phyloP scores from a whole-genome alignment of 768 basidiomycete genomes.

The Phaeotremella skinneri region DNA sequence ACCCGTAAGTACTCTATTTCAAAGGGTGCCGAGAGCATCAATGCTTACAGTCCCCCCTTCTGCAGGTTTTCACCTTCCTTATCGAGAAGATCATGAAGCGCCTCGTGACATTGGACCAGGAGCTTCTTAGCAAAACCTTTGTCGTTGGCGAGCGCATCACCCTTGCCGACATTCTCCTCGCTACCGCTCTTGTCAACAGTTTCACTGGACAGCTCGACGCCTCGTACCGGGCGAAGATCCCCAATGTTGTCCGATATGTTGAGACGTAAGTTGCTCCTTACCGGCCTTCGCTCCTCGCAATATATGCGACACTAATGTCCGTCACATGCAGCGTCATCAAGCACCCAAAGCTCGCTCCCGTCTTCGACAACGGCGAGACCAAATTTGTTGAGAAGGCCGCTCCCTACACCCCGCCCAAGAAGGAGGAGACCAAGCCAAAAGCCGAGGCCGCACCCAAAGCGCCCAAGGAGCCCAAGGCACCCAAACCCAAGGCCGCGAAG shows the following conservation, averaged over 20 bases:
- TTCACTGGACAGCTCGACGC: conserved; percentile 64
- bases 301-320: not conserved
- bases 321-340: conserved; percentile 60
- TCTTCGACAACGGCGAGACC: conserved; percentile 60
- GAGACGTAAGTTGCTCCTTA: conserved; percentile 60
- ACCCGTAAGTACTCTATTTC: conserved; percentile 50
- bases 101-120: conserved; percentile 67
- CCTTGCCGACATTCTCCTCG: conserved; percentile 78
- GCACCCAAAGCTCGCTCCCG: conserved; percentile 69
- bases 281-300: not conserved
- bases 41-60: not conserved
- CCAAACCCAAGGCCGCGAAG: conserved; percentile 51
- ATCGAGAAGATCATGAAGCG: conserved; percentile 55
- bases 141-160: conserved; percentile 93
- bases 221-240: conserved; percentile 62
- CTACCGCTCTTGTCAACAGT: conserved; percentile 60
- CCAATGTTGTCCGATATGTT: conserved; percentile 76
- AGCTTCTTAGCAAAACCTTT: conserved; percentile 78
- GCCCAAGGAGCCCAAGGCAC: conserved; percentile 36
- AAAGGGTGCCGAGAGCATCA: not conserved
- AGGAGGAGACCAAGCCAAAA: conserved; percentile 54
- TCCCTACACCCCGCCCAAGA: conserved; percentile 68
- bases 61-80: conserved; percentile 41
- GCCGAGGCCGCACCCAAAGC: conserved; percentile 26
- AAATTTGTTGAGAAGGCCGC: conserved; percentile 65